phyloP scores from a whole-genome alignment of 306 rosid species.

The Canavalia ensiformis region DNA sequence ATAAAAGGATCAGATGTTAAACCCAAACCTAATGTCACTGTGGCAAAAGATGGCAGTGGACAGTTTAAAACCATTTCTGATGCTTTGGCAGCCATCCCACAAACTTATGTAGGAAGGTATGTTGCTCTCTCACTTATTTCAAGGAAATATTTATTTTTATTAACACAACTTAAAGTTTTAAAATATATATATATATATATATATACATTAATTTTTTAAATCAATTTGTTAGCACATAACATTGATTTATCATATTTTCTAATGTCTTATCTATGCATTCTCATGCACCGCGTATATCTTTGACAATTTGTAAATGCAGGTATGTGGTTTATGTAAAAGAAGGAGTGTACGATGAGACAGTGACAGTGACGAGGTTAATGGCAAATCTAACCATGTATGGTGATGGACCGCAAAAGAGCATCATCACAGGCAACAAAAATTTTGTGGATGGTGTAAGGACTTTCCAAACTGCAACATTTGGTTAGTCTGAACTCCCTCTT shows the following conservation, averaged over 20 bases:
- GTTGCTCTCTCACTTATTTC: not conserved
- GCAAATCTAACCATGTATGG: constrained; percentile 77
- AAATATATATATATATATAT: no score
- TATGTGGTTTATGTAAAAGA: constrained; percentile 80
- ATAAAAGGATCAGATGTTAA: constrained; percentile 53
- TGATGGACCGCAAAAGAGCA: constrained; percentile 79
- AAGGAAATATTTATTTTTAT: no score
- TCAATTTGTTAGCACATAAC: not conserved
- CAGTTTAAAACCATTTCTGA: constrained; percentile 72
- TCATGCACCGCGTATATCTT: not conserved
- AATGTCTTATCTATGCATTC: not conserved
- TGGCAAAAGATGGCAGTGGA: constrained; percentile 83
- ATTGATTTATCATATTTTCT: not conserved
- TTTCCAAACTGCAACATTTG: constrained; percentile 81
- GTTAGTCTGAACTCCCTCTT: constrained; percentile 50
- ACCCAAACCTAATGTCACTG: constrained; percentile 78
- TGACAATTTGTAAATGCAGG: constrained; percentile 53
- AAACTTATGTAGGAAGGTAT: constrained; percentile 70
- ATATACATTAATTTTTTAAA: no score
- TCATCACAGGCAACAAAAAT: constrained; percentile 78
- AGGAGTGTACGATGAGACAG: constrained; percentile 80
- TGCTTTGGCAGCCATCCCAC: constrained; percentile 76
- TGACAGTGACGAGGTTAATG: constrained; percentile 68
- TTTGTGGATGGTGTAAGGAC: constrained; percentile 74
- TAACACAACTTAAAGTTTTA: no score